Base-by-base conservation (phyloP, 1,284 basidiomycete genomes). In the Cryptococcus sp. region DNA sequence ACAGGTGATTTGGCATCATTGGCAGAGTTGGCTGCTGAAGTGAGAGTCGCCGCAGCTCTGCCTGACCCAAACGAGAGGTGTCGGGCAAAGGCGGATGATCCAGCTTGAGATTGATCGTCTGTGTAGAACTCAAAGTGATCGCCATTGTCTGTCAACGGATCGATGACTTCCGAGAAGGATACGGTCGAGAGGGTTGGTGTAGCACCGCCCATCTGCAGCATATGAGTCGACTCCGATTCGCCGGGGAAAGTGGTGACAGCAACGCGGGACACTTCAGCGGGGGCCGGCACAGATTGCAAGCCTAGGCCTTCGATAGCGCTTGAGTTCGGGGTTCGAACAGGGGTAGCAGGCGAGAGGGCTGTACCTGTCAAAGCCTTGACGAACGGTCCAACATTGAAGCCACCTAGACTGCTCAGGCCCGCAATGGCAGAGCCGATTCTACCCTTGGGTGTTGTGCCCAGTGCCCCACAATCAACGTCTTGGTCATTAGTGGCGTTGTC, bases 121-220 rank as follows among this genome's bases (percentile, higher is more conserved):
- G 66, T 66, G n/a, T 64, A 64, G 45, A 72, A 64, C 20, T 73
- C 71, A 25, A 62, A 59, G 31, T 68, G 65, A 31, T 68, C 66
- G 11, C 63, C 62, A 53, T 70, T 68, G 23, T 65, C 60, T 5
- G 65, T 66, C 3, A 69, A 62, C 0, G 72, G 72, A 47, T 76
- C 75, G 22, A 70, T 51, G 8, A 62, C 68, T 42, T 77, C 75
- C 6, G 76, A 76, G 44, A 75, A 61, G 1, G 74, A 76, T 22
- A 73, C 53, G 47, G 76, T 74, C 23, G 76, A 77, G 17, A 77
- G 59, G 0, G 72, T 75, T 0, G 74, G 73, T 6, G 76, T 75
- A 20, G 62, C 68, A 15, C 69, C 70, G n/a, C 68, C 68, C 38
- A 64, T 56, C 27, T 63, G 57, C 4, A 50, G 55, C 38, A 59